Percentiles rank a stretch among this genome's conserved stretches.
Conservation (phyloP, 441 rosid genomes). For the Syzygium syzygioides region DNA sequence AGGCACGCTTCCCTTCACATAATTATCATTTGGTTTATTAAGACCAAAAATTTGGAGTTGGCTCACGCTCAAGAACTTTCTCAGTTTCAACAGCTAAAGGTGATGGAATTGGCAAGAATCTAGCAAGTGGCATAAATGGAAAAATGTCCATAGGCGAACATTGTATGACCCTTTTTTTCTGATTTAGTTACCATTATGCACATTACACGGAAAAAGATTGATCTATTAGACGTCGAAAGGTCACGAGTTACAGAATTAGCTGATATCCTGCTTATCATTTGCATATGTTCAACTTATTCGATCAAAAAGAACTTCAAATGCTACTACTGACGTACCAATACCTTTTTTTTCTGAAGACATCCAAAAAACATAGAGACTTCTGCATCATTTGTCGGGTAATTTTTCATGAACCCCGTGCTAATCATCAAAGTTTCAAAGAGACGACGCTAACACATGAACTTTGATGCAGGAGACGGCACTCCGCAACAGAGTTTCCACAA, state of each 20-base stretch:
- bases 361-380: conserved; percentile 30
- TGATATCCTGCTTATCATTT: neutral
- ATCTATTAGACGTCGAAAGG: neutral
- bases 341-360: conserved; percentile 22
- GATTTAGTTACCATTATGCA: neutral
- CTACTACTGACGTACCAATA: neutral
- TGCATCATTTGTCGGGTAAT: conserved; percentile 27
- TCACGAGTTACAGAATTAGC: neutral
- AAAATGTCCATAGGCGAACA: conserved; percentile 46
- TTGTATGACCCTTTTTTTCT: no score
- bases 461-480: conserved; percentile 28
- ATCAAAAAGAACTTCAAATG: neutral
- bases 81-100: conserved; percentile 12
- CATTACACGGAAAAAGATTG: neutral
- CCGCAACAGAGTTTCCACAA: conserved; percentile 26
- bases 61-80: neutral
- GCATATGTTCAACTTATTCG: neutral
- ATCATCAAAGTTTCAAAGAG: neutral
- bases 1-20: conserved; percentile 33
- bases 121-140: conserved; percentile 67
- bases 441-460: neutral
- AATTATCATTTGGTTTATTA: neutral
- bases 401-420: neutral
- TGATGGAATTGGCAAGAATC: no score
- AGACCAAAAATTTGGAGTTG: neutral